Percentiles rank a stretch among this genome's conserved stretches.
Conservation (phyloP, 73 alveolate genomes). For the Tetrahymena malaccensis region DNA sequence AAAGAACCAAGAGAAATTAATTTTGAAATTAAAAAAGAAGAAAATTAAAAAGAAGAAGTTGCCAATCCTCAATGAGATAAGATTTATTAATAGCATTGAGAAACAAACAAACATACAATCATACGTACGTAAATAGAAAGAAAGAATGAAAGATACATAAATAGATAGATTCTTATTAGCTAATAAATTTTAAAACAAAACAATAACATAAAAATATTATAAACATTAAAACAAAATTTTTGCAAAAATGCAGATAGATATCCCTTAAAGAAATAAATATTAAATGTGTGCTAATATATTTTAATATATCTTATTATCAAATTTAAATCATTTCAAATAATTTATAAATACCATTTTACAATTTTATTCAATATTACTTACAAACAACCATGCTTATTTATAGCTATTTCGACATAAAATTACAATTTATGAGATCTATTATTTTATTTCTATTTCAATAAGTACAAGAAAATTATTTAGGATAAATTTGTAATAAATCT, state of each 20-base stretch:
- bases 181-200: no score
- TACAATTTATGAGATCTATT: no score
- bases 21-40: not conserved
- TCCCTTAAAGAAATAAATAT: not conserved
- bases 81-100: not conserved
- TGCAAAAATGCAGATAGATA: not conserved
- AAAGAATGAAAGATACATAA: no score
- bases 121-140: not conserved
- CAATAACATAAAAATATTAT: not conserved
- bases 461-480: no score
- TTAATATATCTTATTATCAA: not conserved
- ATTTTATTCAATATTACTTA: no score
- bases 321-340: no score
- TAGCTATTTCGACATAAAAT: no score
- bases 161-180: not conserved
- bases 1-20: constrained; percentile 9
- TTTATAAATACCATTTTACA: no score
- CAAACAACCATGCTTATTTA: no score
- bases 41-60: not conserved
- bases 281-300: not conserved
- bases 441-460: no score
- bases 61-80: not conserved
- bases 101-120: not conserved
- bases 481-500: no score
- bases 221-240: not conserved